Evolutionary conservation across 2,329 filamentous ascomycete genomes (phyloP).

Genomic region (Herpomyces periplanetae): DNA sequence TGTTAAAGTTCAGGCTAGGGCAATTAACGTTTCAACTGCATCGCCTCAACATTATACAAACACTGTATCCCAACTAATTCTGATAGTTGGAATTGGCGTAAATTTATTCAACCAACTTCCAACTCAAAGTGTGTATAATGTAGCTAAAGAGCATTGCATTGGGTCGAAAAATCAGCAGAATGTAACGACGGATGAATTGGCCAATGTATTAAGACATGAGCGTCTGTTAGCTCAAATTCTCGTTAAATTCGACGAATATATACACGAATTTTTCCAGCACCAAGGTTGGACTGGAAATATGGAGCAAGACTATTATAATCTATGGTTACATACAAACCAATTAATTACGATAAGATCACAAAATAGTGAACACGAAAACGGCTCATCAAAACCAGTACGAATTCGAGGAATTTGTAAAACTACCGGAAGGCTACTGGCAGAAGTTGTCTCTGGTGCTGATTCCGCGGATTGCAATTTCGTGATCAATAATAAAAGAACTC

Average conservation of each 20-base stretch:
- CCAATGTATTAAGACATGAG: conserved; percentile 23
- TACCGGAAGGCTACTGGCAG: conserved; percentile 33
- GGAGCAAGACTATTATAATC: conserved; percentile 32
- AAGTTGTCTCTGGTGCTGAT: conserved; percentile 31
- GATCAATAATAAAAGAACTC: too few relatives aligned
- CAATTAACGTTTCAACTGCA: conserved; percentile 35
- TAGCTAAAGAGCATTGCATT: too few relatives aligned
- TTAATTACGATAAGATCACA: conserved; percentile 8
- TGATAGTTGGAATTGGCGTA: conserved; percentile 15
- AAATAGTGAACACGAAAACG: conserved; percentile 10
- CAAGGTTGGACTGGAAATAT: conserved; percentile 32
- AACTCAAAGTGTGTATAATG: conserved; percentile 54
- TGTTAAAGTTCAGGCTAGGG: conserved; percentile 60
- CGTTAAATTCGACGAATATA: conserved; percentile 28
- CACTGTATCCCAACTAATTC: not conserved
- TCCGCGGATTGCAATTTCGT: too few relatives aligned
- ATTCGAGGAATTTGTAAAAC: too few relatives aligned
- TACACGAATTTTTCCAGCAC: conserved; percentile 33
- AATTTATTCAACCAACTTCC: conserved; percentile 52
- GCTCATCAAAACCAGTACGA: too few relatives aligned
- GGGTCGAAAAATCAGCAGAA: conserved; percentile 37
- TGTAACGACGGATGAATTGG: conserved; percentile 4
- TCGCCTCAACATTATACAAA: conserved; percentile 41
- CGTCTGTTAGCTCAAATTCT: conserved; percentile 44
- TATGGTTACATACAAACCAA: conserved; percentile 41